A percentile compares a stretch with the other conserved stretches of the same genome.
phyloP scores from a whole-genome alignment of 2,329 filamentous ascomycete species.

The Emmonsiellopsis sp. region DNA sequence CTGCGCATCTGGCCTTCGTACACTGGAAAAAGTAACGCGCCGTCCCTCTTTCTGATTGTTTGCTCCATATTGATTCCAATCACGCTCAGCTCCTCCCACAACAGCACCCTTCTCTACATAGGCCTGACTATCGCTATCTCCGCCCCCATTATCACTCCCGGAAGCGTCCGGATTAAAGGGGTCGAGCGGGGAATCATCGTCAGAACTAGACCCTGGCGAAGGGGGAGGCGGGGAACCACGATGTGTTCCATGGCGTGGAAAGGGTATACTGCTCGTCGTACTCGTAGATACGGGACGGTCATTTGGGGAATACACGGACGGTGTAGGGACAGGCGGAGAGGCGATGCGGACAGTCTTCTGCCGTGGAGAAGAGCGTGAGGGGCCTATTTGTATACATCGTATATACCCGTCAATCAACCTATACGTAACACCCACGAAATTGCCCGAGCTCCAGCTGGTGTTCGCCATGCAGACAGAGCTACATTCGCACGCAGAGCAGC shows the following conservation, averaged over 20 bases:
- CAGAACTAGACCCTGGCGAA: conserved; percentile 17
- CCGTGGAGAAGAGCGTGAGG: conserved; percentile 7
- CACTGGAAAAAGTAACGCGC: neutral
- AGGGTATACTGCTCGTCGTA: conserved; percentile 9
- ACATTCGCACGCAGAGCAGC: neutral
- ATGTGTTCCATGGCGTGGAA: neutral
- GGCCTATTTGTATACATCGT: conserved; percentile 4
- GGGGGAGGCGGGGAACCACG: conserved; percentile 14
- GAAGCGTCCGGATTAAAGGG: conserved; percentile 28
- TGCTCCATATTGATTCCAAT: neutral
- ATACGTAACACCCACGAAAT: neutral
- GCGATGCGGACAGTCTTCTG: conserved; percentile 25
- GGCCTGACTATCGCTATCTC: conserved; percentile 12
- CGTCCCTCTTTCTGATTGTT: neutral
- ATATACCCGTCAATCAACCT: neutral
- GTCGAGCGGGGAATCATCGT: conserved; percentile 25
- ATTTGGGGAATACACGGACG: conserved; percentile 1
- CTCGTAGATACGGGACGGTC: conserved; percentile 1
- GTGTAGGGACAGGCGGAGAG: conserved; percentile 30
- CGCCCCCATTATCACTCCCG: conserved; percentile 19
- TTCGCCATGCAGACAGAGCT: neutral
- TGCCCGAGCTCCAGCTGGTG: neutral
- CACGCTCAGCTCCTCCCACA: neutral
- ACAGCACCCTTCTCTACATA: neutral
- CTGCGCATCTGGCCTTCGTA: neutral